Percentiles rank a stretch among this genome's conserved stretches.
Evolutionary conservation across 2,329 filamentous ascomycete genomes (phyloP).

Genomic region (Alternaria infectoria): DNA sequence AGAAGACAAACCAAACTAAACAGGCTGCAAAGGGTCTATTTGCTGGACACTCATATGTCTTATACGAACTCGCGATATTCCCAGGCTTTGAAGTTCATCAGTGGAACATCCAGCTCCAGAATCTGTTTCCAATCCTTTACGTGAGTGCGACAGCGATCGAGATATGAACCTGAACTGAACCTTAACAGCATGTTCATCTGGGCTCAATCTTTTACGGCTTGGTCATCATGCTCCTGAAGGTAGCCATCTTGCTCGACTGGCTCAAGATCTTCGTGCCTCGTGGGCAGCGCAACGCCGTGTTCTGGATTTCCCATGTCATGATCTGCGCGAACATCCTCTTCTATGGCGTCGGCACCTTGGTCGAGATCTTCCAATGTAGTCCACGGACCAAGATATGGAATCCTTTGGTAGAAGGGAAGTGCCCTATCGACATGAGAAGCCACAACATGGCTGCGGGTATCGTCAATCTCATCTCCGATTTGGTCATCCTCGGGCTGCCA

Average conservation of each 20-base stretch:
- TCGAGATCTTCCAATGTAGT: not conserved
- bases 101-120: not conserved
- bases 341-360: not conserved
- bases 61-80: not conserved
- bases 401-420: not conserved
- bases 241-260: not conserved
- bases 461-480: not conserved
- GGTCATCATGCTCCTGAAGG: not conserved
- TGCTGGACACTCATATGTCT: not conserved
- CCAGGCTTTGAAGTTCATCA: not conserved
- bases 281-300: not conserved
- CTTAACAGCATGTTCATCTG: not conserved
- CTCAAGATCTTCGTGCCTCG: not conserved
- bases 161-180: not conserved
- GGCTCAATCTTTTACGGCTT: not conserved
- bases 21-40: not conserved
- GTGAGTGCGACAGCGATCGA: not conserved
- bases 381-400: not conserved
- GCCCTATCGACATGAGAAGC: not conserved
- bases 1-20: not conserved
- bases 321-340: not conserved
- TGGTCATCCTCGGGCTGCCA: not conserved
- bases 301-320: not conserved
- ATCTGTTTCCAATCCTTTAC: not conserved
- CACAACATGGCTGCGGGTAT: not conserved